phyloP scores from a whole-genome alignment of 768 basidiomycete species.

The Pleurotus citrinopileatus region DNA sequence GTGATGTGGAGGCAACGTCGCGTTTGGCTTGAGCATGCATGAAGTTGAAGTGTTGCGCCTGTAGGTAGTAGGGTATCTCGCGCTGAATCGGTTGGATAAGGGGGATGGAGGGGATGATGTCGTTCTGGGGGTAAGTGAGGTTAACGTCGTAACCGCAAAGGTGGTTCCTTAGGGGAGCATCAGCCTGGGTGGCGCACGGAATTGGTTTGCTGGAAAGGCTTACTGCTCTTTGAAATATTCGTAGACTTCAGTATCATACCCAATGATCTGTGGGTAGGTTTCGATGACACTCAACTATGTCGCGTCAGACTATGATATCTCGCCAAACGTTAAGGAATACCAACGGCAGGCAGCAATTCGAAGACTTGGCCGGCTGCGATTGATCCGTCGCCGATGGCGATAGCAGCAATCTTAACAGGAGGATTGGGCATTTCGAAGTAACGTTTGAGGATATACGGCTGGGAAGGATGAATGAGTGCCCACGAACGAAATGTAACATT shows the following conservation, averaged over 20 bases:
- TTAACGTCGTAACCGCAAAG: conserved; percentile 10
- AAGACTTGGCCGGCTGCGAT: conserved; percentile 51
- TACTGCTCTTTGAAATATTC: conserved; percentile 70
- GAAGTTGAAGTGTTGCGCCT: background rate
- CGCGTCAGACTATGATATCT: conserved; percentile 5
- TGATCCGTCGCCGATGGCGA: conserved; percentile 70
- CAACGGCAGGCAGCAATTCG: conserved; percentile 53
- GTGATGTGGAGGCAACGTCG: background rate
- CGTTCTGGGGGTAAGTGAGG: conserved; percentile 10
- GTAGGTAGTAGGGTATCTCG: background rate
- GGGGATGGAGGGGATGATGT: background rate
- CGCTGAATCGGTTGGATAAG: background rate
- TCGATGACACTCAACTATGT: conserved; percentile 55
- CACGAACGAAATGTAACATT: too few relatives aligned
- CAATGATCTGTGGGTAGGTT: conserved; percentile 76
- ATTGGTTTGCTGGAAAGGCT: conserved; percentile 17
- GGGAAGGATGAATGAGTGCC: background rate
- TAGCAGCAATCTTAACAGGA: conserved; percentile 64
- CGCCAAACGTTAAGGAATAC: conserved; percentile 15
- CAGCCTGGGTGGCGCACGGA: background rate
- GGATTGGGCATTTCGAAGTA: conserved; percentile 62
- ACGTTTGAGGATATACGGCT: conserved; percentile 77
- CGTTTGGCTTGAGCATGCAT: background rate
- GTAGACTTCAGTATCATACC: conserved; percentile 64
- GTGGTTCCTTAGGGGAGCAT: background rate